Evolutionary conservation across 2,329 filamentous ascomycete species (phyloP).

Genomic region (Ceratocystis alfenasii): DNA sequence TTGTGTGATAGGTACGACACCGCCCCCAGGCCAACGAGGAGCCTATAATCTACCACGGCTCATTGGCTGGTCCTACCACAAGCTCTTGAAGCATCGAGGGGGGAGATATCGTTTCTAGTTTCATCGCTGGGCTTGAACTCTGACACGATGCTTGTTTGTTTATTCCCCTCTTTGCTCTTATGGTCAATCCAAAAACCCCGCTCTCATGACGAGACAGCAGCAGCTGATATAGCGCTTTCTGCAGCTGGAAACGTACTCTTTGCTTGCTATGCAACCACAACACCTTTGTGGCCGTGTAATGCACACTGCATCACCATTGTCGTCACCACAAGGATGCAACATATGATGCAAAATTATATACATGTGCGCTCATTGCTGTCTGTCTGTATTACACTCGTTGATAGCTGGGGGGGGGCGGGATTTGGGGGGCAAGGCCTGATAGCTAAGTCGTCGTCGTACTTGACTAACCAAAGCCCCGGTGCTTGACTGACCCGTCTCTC

Average conservation of each 20-base stretch:
- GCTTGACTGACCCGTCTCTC: neutral
- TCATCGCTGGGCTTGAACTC: neutral
- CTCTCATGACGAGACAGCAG: too few species aligned
- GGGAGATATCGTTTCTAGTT: neutral
- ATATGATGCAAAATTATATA: too few species aligned
- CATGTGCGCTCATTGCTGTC: neutral
- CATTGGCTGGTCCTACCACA: neutral
- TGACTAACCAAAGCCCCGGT: neutral
- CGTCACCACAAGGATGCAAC: too few species aligned
- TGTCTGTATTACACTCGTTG: neutral
- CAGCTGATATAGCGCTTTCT: too few species aligned
- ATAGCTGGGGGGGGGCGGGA: neutral
- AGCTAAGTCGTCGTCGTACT: neutral
- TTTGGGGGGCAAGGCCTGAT: neutral
- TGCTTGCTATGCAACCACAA: too few species aligned
- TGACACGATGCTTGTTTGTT: neutral
- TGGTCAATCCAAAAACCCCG: too few species aligned
- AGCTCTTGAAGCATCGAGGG: neutral
- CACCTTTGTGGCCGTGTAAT: too few species aligned
- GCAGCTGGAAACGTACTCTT: too few species aligned
- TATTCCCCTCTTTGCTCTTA: neutral
- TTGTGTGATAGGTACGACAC: neutral
- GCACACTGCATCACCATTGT: too few species aligned
- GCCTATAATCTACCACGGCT: neutral
- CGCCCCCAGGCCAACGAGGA: neutral